A percentile compares a stretch with the other conserved stretches of the same genome.
Evolutionary conservation across 352 stramenopile species (phyloP).

Genomic region (Pythium rishiriense): DNA sequence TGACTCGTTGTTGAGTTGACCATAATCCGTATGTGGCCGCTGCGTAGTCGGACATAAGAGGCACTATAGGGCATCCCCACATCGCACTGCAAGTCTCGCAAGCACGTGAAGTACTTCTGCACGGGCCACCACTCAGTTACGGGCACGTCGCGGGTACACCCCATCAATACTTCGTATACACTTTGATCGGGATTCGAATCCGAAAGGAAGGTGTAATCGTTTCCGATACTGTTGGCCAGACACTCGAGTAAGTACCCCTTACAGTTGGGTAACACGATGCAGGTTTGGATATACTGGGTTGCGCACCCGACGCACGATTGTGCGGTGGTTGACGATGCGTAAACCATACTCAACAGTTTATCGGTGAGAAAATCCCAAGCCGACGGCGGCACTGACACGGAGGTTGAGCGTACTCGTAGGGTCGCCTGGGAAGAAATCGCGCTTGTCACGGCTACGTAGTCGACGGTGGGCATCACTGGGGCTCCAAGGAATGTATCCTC

Average conservation of each 20-base stretch:
- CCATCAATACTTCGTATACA: constrained; percentile 1
- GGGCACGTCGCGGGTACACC: background rate
- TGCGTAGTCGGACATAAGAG: background rate
- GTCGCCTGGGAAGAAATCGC: background rate
- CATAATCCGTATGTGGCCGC: background rate
- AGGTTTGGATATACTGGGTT: background rate
- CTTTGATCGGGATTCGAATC: background rate
- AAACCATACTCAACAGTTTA: background rate
- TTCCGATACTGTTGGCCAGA: constrained; percentile 11
- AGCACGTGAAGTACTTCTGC: constrained; percentile 14
- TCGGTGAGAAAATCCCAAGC: constrained; percentile 2
- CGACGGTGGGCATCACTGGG: background rate
- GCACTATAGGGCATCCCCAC: background rate
- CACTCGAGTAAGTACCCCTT: constrained; percentile 19
- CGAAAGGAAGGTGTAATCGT: background rate
- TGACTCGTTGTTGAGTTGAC: background rate
- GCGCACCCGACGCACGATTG: constrained; percentile 1
- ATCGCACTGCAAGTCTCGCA: constrained; percentile 13
- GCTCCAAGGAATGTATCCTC: constrained; percentile 8
- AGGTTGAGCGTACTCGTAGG: constrained; percentile 4
- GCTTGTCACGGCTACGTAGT: background rate
- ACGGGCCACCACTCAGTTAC: constrained; percentile 11
- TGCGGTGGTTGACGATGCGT: no score
- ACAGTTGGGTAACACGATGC: background rate
- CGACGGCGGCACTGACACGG: background rate